phyloP scores from a whole-genome alignment of 495 filamentous ascomycete species.

The Aspergillus steynii region DNA sequence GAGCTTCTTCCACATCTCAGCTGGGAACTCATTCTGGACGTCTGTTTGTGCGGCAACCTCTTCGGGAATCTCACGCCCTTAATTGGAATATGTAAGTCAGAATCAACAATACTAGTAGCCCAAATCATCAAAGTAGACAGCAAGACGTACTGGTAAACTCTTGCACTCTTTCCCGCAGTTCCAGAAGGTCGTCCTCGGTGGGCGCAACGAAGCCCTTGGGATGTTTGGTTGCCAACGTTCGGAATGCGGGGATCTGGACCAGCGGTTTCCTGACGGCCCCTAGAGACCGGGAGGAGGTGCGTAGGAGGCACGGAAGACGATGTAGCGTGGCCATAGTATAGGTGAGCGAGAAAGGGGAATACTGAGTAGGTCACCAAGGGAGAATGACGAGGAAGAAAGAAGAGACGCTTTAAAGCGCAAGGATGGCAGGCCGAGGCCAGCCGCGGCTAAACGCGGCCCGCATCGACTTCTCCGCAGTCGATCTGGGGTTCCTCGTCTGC shows the following conservation, averaged over 20 bases:
- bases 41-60: constrained; percentile 82
- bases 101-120: background rate
- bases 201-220: constrained; percentile 81
- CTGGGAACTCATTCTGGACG: constrained; percentile 82
- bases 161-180: constrained; percentile 86
- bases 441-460: constrained; percentile 44
- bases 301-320: constrained; percentile 31
- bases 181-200: constrained; percentile 69
- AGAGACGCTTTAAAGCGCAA: background rate
- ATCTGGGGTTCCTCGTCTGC: constrained; percentile 18
- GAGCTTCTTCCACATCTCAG: constrained; percentile 90
- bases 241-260: constrained; percentile 34
- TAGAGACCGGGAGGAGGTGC: constrained; percentile 30
- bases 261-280: constrained; percentile 27
- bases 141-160: constrained; percentile 71
- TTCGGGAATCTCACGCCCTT: constrained; percentile 67
- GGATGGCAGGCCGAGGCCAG: constrained; percentile 9
- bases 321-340: constrained; percentile 34
- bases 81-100: constrained; percentile 1
- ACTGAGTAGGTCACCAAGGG: background rate
- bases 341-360: background rate
- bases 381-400: background rate
- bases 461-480: constrained; percentile 41
- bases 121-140: background rate
- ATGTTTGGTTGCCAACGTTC: constrained; percentile 69